Conservation (phyloP, 768 basidiomycete genomes). For the Coprinopsis cinerea region DNA sequence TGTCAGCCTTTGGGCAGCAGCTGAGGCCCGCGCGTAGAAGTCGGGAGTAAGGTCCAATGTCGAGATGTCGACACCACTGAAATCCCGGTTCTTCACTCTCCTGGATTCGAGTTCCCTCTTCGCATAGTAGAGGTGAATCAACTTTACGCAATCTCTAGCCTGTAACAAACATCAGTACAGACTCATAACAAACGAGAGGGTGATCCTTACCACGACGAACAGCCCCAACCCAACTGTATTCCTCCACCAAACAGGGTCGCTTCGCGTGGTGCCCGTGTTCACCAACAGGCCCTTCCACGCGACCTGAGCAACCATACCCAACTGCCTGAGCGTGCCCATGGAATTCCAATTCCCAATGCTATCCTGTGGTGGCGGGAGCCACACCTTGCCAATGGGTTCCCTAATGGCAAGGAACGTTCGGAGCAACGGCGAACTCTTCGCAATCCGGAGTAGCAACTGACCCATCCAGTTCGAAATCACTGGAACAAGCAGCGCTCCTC, state of each 20-base stretch:
- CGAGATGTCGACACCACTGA: constrained; percentile 59
- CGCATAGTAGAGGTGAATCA: constrained; percentile 62
- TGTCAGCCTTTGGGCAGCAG: too few relatives aligned
- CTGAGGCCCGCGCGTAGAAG: too few relatives aligned
- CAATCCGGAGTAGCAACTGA: constrained; percentile 45
- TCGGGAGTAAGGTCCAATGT: constrained; percentile 57
- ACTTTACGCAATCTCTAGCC: constrained; percentile 48
- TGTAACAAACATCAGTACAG: background rate
- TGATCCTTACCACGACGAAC: constrained; percentile 52
- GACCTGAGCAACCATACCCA: constrained; percentile 26
- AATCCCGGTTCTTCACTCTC: constrained; percentile 61
- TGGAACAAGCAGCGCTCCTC: constrained; percentile 65
- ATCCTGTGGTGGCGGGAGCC: constrained; percentile 12
- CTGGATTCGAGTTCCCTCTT: constrained; percentile 68
- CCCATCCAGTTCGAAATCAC: constrained; percentile 66
- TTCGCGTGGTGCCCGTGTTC: constrained; percentile 53
- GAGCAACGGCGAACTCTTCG: constrained; percentile 37
- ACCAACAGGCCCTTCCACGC: constrained; percentile 46
- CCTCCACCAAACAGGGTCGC: constrained; percentile 78
- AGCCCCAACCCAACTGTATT: constrained; percentile 64
- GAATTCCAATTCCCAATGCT: constrained; percentile 6
- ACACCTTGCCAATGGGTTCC: constrained; percentile 7
- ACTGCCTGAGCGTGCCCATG: constrained; percentile 16
- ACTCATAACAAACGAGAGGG: background rate
- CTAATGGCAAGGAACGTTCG: constrained; percentile 31